phyloP scores from a whole-genome alignment of 208 protist genomes.

The Trypanosoma melophagium region DNA sequence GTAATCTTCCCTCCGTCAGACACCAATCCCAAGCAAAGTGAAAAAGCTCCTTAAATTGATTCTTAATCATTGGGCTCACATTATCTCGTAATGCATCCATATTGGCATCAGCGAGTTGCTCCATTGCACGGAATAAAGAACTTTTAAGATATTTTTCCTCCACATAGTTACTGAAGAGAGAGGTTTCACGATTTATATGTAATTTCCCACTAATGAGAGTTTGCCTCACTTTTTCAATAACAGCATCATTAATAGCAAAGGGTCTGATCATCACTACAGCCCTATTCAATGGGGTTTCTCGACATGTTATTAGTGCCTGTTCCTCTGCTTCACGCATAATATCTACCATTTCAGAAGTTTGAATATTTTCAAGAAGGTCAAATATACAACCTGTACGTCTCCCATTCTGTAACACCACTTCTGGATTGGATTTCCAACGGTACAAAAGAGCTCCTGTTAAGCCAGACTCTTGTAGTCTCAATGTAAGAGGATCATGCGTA shows the following conservation, averaged over 20 bases:
- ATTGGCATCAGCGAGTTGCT: constrained; percentile 13
- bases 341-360: constrained; percentile 43
- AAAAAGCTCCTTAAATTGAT: constrained; percentile 36
- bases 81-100: constrained; percentile 26
- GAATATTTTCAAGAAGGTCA: constrained; percentile 44
- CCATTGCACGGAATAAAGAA: constrained; percentile 21
- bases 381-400: constrained; percentile 24
- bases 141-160: constrained; percentile 30
- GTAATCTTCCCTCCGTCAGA: constrained; percentile 25
- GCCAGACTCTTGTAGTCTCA: constrained; percentile 34
- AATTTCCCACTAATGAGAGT: constrained; percentile 32
- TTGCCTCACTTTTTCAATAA: constrained; percentile 34
- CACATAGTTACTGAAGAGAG: constrained; percentile 37
- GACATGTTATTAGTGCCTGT: constrained; percentile 18
- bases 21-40: constrained; percentile 24
- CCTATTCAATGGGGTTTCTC: constrained; percentile 32
- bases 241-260: constrained; percentile 30
- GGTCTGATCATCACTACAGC: constrained; percentile 67
- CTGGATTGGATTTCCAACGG: constrained; percentile 33
- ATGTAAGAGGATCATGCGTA: constrained; percentile 34
- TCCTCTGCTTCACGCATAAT: constrained; percentile 38
- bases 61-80: constrained; percentile 28
- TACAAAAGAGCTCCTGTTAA: constrained; percentile 44
- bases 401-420: constrained; percentile 20
- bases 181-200: constrained; percentile 28